Conservation (phyloP, 805 yeast species). For the Cyberlindnera euphorbiae region DNA sequence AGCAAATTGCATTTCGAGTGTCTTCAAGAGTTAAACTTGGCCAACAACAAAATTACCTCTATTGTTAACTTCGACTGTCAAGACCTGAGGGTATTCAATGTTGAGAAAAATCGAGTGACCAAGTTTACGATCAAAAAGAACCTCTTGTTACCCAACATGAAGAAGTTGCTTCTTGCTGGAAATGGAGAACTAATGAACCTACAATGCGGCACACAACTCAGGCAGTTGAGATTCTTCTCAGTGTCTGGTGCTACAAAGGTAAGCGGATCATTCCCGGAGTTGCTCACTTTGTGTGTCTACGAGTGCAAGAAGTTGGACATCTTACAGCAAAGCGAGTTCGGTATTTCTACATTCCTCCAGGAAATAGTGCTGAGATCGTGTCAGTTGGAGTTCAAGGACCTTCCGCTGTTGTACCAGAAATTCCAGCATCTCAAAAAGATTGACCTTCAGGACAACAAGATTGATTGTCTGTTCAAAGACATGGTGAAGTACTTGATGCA, state of each 20-base stretch:
- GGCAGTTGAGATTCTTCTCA: slow-evolving; percentile 5
- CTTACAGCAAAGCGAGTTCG: not conserved
- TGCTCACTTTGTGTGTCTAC: slow-evolving; percentile 4
- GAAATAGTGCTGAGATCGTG: slow-evolving; percentile 6
- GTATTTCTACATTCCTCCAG: slow-evolving; percentile 1
- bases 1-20: slow-evolving; percentile 11
- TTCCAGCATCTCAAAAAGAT: slow-evolving; percentile 8
- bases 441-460: slow-evolving; percentile 9
- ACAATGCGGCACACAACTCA: slow-evolving; percentile 1
- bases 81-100: slow-evolving; percentile 4
- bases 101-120: slow-evolving; percentile 6
- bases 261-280: slow-evolving; percentile 3
- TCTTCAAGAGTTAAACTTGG: slow-evolving; percentile 13
- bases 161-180: slow-evolving; percentile 10
- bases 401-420: not conserved
- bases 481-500: slow-evolving; percentile 7
- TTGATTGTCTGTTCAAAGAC: slow-evolving; percentile 12
- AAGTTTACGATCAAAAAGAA: slow-evolving; percentile 1
- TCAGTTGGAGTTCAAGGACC: slow-evolving; percentile 7
- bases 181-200: not conserved
- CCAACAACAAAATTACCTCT: slow-evolving; percentile 11
- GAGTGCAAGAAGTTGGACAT: not conserved
- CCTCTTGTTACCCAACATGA: slow-evolving; percentile 5
- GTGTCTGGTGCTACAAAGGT: slow-evolving; percentile 3
- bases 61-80: slow-evolving; percentile 2